phyloP scores from a whole-genome alignment of 2,329 filamentous ascomycete species.

The Elsinoe necatrix region DNA sequence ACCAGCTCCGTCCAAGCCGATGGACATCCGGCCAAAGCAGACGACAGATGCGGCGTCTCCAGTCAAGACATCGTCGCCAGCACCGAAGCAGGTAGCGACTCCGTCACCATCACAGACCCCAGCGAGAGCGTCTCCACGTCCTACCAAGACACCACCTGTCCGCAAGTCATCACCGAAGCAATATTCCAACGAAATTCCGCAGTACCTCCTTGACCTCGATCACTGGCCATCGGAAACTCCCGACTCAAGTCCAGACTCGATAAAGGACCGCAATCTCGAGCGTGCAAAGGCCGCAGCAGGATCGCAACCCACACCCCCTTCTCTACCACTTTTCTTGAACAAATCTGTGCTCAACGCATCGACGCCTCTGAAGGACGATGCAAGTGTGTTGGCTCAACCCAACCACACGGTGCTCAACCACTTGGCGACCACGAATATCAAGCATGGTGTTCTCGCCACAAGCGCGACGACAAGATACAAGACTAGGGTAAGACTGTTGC shows the following conservation, averaged over 20 bases:
- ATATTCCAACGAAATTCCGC: constrained; percentile 69
- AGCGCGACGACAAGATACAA: constrained; percentile 97
- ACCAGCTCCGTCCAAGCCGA: constrained; percentile 19
- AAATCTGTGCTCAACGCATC: constrained; percentile 91
- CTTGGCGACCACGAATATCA: constrained; percentile 94
- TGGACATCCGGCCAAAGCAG: constrained; percentile 21
- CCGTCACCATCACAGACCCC: constrained; percentile 21
- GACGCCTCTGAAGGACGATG: constrained; percentile 93
- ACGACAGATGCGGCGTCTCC: constrained; percentile 5
- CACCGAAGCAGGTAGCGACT: constrained; percentile 16
- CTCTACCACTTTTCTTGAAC: constrained; percentile 78
- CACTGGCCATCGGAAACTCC: constrained; percentile 34
- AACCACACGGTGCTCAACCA: constrained; percentile 97
- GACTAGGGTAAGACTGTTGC: constrained; percentile 58
- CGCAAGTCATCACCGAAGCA: constrained; percentile 24
- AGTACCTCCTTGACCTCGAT: constrained; percentile 80
- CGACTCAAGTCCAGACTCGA: background rate
- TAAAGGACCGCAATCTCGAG: constrained; percentile 55
- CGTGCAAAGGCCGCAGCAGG: constrained; percentile 66
- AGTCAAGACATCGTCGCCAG: constrained; percentile 10
- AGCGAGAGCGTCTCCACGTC: constrained; percentile 7
- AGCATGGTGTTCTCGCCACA: constrained; percentile 88
- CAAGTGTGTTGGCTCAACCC: constrained; percentile 90
- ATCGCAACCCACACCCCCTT: constrained; percentile 74
- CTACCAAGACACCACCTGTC: constrained; percentile 11